Evolutionary conservation across 352 stramenopile species (phyloP).

Genomic region (Globisporangium splendens): DNA sequence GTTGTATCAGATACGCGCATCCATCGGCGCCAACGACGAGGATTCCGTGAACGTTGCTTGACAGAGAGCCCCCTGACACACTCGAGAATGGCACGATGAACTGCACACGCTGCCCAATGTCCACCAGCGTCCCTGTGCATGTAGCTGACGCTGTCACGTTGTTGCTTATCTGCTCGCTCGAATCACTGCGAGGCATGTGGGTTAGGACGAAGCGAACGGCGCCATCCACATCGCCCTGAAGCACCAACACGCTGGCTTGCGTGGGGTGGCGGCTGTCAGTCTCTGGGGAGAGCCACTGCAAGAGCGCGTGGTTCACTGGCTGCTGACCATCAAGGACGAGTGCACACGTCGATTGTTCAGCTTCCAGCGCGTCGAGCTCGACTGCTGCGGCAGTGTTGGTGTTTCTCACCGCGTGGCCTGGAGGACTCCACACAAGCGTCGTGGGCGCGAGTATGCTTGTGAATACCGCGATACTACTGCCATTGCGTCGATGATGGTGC

Average conservation of each 20-base stretch:
- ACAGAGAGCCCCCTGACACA: not conserved
- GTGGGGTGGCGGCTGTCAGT: not conserved
- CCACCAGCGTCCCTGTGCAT: conserved; percentile 6
- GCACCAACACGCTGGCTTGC: conserved; percentile 19
- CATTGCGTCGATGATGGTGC: conserved; percentile 11
- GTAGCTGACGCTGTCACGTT: not conserved
- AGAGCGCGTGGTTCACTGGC: conserved; percentile 10
- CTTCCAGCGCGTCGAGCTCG: conserved; percentile 60
- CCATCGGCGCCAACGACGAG: conserved; percentile 8
- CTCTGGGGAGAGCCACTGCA: conserved; percentile 26
- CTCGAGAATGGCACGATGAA: conserved; percentile 15
- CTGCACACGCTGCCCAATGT: conserved; percentile 13
- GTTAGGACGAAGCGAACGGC: conserved; percentile 30
- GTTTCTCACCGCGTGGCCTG: not conserved
- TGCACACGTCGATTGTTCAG: conserved; percentile 54
- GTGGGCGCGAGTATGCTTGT: conserved; percentile 52
- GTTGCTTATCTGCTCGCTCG: not conserved
- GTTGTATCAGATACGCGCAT: not conserved
- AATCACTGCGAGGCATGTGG: not conserved
- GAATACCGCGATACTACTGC: conserved; percentile 29
- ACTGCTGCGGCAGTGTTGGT: not conserved
- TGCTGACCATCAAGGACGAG: conserved; percentile 20
- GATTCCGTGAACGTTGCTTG: not conserved
- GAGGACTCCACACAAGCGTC: conserved; percentile 30
- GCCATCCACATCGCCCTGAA: conserved; percentile 63